These are phyloP conservation scores for Alternaria infectoria DNA, from an alignment of 2,329 filamentous ascomycete genomes.

Conservation along the genomic window DNA sequence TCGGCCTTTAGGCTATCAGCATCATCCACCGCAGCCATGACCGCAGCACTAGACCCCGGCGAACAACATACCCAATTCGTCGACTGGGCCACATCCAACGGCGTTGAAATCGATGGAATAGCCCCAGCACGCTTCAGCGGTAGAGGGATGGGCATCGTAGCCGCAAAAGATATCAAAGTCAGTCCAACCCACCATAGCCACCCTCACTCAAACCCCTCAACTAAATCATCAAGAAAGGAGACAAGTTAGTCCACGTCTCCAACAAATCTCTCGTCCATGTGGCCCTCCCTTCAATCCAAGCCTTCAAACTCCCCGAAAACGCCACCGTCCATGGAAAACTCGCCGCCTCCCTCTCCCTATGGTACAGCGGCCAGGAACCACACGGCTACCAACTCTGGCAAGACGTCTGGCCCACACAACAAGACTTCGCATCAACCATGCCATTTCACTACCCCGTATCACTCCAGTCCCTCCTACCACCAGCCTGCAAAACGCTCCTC, in stretches of 20 bases:
- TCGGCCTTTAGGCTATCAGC: background rate
- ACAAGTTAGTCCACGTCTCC: slow-evolving; percentile 71
- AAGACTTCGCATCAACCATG: slow-evolving; percentile 65
- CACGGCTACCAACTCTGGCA: slow-evolving; percentile 63
- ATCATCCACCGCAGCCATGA: slow-evolving; percentile 23
- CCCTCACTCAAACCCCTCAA: background rate
- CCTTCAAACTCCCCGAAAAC: slow-evolving; percentile 57
- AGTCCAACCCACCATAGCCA: slow-evolving; percentile 12
- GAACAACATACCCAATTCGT: slow-evolving; percentile 63
- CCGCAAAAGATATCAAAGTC: slow-evolving; percentile 71
- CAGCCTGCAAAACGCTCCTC: slow-evolving; percentile 53
- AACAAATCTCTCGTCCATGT: slow-evolving; percentile 67
- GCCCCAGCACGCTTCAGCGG: slow-evolving; percentile 70
- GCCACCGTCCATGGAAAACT: slow-evolving; percentile 74
- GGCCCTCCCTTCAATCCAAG: slow-evolving; percentile 60
- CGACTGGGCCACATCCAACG: slow-evolving; percentile 69
- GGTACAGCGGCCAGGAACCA: slow-evolving; percentile 48
- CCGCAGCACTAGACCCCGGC: slow-evolving; percentile 40
- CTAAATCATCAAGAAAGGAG: slow-evolving; percentile 58
- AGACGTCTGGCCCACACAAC: slow-evolving; percentile 68
- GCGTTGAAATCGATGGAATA: slow-evolving; percentile 72
- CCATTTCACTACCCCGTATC: slow-evolving; percentile 61
- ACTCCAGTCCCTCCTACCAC: slow-evolving; percentile 50
- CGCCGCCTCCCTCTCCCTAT: slow-evolving; percentile 69
- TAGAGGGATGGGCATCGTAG: slow-evolving; percentile 79